These are phyloP conservation scores for Zizania palustris DNA, from an alignment of 202 grass and related monocot species.

Conservation along the genomic window DNA sequence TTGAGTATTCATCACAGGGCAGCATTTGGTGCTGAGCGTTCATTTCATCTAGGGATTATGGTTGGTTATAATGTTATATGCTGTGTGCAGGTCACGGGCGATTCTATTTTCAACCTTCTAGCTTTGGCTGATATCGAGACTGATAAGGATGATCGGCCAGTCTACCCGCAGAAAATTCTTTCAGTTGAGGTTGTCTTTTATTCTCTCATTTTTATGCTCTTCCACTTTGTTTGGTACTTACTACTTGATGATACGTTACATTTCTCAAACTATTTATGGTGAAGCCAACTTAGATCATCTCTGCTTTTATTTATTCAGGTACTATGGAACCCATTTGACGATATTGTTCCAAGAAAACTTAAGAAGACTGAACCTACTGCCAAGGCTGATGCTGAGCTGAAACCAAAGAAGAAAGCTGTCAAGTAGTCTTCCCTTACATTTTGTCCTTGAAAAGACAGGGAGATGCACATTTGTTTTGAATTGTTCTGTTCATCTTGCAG, in stretches of 20 bases:
- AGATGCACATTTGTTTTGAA: conserved; percentile 36
- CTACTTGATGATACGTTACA: not conserved
- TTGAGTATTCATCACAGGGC: not conserved
- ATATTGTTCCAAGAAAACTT: conserved; percentile 77
- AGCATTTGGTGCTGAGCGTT: conserved; percentile 14
- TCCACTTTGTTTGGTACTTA: not conserved
- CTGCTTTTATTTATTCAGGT: conserved; percentile 54
- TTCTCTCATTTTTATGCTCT: not conserved
- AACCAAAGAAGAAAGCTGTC: conserved; percentile 79
- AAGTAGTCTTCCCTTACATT: conserved; percentile 50
- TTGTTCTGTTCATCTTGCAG: conserved; percentile 48
- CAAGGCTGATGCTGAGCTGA: conserved; percentile 58
- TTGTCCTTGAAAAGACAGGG: conserved; percentile 9
- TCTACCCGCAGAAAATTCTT: conserved; percentile 78
- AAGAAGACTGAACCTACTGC: conserved; percentile 55
- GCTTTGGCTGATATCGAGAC: conserved; percentile 80
- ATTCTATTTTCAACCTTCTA: conserved; percentile 93
- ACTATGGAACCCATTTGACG: conserved; percentile 96
- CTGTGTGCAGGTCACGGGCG: conserved; percentile 76
- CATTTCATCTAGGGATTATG: conserved; percentile 8
- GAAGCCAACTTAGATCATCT: not conserved
- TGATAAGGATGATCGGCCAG: conserved; percentile 89
- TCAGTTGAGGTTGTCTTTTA: conserved; percentile 73
- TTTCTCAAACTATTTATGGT: not conserved
- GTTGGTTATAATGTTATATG: conserved; percentile 23